These are phyloP conservation scores for Serendipita sp. DNA, from an alignment of 1,284 basidiomycete genomes.

Conservation along the genomic window DNA sequence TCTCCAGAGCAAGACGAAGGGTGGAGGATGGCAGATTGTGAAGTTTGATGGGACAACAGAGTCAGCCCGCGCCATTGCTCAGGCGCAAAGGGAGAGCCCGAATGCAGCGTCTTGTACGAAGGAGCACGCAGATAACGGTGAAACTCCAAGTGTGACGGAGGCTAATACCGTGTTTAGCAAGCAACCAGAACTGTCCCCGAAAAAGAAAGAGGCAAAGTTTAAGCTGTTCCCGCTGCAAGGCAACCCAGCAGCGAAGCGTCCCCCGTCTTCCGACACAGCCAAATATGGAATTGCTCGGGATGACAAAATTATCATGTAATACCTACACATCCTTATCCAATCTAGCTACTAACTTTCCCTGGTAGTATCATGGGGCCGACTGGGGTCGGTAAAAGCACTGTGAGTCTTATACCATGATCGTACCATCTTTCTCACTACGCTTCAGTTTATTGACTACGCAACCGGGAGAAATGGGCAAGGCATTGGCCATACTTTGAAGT, in stretches of 20 bases:
- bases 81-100: not conserved
- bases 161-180: not conserved
- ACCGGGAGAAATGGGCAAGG: not conserved
- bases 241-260: too few relatives aligned
- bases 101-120: slow-evolving; percentile 7
- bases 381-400: too few relatives aligned
- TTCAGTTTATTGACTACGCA: not conserved
- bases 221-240: too few relatives aligned
- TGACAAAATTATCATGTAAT: not conserved
- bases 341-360: not conserved
- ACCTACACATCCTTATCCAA: not conserved
- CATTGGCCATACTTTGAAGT: not conserved
- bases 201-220: too few relatives aligned
- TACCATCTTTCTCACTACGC: too few relatives aligned
- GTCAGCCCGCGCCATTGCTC: slow-evolving; percentile 15
- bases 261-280: too few relatives aligned
- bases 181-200: too few relatives aligned
- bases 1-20: slow-evolving; percentile 18
- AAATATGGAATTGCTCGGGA: not conserved
- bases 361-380: not conserved
- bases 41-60: slow-evolving; percentile 13
- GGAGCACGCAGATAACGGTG: too few relatives aligned
- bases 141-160: slow-evolving; percentile 12
- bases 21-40: slow-evolving; percentile 13
- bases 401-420: too few relatives aligned